Evolutionary conservation across 2,329 filamentous ascomycete genomes (phyloP), one percentile per base, ranked within the genome.

Genomic region (Trichoderma citrinoviride): DNA sequence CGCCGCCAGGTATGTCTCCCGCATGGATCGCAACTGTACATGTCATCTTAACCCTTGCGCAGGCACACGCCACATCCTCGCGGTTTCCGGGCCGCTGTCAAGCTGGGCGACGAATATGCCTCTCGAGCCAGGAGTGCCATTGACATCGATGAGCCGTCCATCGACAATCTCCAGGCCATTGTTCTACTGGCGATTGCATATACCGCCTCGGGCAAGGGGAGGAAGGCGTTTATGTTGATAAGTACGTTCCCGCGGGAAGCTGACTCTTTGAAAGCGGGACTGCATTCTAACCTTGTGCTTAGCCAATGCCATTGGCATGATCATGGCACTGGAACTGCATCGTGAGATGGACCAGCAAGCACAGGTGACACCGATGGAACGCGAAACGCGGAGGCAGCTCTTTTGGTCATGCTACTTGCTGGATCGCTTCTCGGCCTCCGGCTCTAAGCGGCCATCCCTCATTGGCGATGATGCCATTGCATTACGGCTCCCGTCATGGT

Each of bases 351-450:
- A 92, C 25, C 73, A 81, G 6, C 84, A 85, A 57, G 79, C 85
- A 14, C 84, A 85, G 63, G 82, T 90, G 12, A 85, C 86, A 0
- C 82, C 87, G 0, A 79, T 86, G 4, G 92, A 96, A 73, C 85
- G 90, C 64, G 92, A 96, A 78, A 87, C 88, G 72, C 84, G 90
- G 52, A 83, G 92, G 62, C 85, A 90, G n/a, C 79, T 96, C 2
- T 96, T 96, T 76, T 96, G 92, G 92, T 89, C 90, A 2, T 94
- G 91, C 73, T 96, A 95, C 71, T 80, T 96, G 27, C 88, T 96
- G 76, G 92, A 96, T 73, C 85, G 90, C n/a, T 95, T 94, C 70
- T 84, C 89, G 69, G 86, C 90, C 1, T 92, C 90, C 69, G 92
- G 92, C 17, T 94, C 92, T 3, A 92, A 90, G 71, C 83, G 92